Percentiles rank a stretch among this genome's conserved stretches.
phyloP scores from a whole-genome alignment of 352 stramenopile genomes.

The Globisporangium alternatum region DNA sequence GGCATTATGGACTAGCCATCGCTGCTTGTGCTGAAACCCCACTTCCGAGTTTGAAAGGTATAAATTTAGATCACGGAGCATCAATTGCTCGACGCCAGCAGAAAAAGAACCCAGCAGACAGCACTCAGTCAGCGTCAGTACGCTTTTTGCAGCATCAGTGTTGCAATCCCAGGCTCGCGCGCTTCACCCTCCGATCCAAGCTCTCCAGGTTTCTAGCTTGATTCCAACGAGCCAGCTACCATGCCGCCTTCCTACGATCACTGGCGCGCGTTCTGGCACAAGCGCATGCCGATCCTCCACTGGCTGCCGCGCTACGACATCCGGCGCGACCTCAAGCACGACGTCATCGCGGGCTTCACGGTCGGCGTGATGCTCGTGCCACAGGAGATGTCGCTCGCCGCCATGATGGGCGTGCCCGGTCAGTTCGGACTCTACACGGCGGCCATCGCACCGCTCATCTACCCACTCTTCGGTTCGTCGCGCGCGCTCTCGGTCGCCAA shows the following conservation, averaged over 20 bases:
- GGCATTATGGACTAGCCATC: too few species aligned
- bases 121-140: too few species aligned
- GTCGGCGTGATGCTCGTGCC: conserved; percentile 91
- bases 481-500: conserved; percentile 63
- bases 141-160: too few species aligned
- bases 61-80: too few species aligned
- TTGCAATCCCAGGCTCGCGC: too few species aligned
- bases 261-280: conserved; percentile 22
- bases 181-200: too few species aligned
- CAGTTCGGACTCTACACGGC: conserved; percentile 76
- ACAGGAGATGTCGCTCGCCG: conserved; percentile 89
- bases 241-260: background rate
- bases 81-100: too few species aligned
- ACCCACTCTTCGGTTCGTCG: conserved; percentile 70
- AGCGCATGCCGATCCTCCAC: conserved; percentile 63
- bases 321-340: conserved; percentile 57
- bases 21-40: too few species aligned
- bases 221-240: too few species aligned
- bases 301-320: conserved; percentile 73
- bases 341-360: conserved; percentile 63
- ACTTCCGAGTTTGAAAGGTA: too few species aligned
- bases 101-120: too few species aligned
- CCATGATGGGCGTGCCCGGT: conserved; percentile 79
- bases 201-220: too few species aligned
- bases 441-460: conserved; percentile 66